Base-by-base conservation (phyloP, 805 yeast genomes). In the Wickerhamiella vanderwaltii region DNA sequence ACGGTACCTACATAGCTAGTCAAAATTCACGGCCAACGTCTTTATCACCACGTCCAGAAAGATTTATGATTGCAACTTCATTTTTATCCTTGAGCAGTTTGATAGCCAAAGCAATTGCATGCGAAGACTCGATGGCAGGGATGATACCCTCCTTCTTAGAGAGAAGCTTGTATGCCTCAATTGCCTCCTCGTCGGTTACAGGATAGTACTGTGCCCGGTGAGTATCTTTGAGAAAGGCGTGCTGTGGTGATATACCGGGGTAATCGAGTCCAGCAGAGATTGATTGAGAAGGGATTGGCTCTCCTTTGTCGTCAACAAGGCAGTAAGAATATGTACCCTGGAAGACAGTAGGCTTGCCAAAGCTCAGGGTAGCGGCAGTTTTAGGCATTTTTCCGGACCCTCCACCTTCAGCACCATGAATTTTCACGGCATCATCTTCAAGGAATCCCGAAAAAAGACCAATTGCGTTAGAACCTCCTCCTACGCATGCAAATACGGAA, bases 241-340 rank as follows among this genome's bases (percentile, higher is more conserved):
- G 71, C 65, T 91, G 97, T 23, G 98, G 98, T 35, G 98, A 98
- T 35, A 91, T 98, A 64, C 96, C 98, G 19, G 98, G 98, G 61
- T 91, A 91, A 63, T 91, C 98, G 56, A 91, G 72, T 52, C 98
- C 98, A 29, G 98, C 98, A 49, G 95, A 84, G 26, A 91, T 93
- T 17, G 97, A 88, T 61, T 91, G 96, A 7, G 98, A 91, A 59
- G 91, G 98, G 51, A 81, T 93, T 44, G 91, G 83, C 67, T 91
- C 98, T 39, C 98, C 98, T 60, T 91, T 97, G 13, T 59, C 55
- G 54, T 79, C 83, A 65, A 91, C 97, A 58, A 91, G 71, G 29
- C 91, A 93, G 53, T 79, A 91, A 3, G 97, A 88, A 63, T 72
- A 81, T 37, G 88, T 96, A 62, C 98, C 98, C 56, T 91, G 98